Conservation (phyloP, 2,329 filamentous ascomycete genomes). For the Dichotomopilus funicola region DNA sequence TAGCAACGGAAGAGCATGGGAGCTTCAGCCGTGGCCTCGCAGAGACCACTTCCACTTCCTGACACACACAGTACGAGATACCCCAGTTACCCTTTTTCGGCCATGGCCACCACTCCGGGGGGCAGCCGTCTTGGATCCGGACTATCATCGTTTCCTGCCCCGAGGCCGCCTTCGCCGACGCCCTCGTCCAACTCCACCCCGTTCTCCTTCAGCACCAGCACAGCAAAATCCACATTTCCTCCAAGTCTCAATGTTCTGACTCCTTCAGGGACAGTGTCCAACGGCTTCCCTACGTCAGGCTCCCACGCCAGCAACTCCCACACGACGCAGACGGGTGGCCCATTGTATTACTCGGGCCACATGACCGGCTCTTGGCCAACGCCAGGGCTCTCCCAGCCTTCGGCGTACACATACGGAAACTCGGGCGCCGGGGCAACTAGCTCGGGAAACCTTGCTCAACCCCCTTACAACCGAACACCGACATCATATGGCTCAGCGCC, state of each 20-base stretch:
- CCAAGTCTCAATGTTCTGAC: slow-evolving; percentile 34
- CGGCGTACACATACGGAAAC: slow-evolving; percentile 42
- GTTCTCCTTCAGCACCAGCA: slow-evolving; percentile 26
- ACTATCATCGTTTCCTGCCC: slow-evolving; percentile 19
- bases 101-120: slow-evolving; percentile 14
- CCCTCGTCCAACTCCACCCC: slow-evolving; percentile 15
- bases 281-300: slow-evolving; percentile 57
- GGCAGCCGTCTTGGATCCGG: slow-evolving; percentile 5
- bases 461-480: slow-evolving; percentile 33
- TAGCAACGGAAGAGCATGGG: slow-evolving; percentile 11
- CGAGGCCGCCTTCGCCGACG: slow-evolving; percentile 15
- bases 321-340: slow-evolving; percentile 49
- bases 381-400: slow-evolving; percentile 28
- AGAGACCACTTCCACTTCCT: slow-evolving; percentile 59
- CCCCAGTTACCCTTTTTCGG: slow-evolving; percentile 22
- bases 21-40: slow-evolving; percentile 55
- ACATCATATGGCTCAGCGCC: slow-evolving; percentile 23
- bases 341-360: slow-evolving; percentile 44
- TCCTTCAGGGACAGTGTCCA: slow-evolving; percentile 44
- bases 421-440: slow-evolving; percentile 42
- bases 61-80: slow-evolving; percentile 42
- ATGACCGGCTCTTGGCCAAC: slow-evolving; percentile 52
- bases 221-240: slow-evolving; percentile 27
- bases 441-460: slow-evolving; percentile 39
- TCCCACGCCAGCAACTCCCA: slow-evolving; percentile 54